Evolutionary conservation across 2,329 filamentous ascomycete genomes (phyloP), one percentile per base, ranked within the genome.

Genomic region (Diaporthe australafricana): DNA sequence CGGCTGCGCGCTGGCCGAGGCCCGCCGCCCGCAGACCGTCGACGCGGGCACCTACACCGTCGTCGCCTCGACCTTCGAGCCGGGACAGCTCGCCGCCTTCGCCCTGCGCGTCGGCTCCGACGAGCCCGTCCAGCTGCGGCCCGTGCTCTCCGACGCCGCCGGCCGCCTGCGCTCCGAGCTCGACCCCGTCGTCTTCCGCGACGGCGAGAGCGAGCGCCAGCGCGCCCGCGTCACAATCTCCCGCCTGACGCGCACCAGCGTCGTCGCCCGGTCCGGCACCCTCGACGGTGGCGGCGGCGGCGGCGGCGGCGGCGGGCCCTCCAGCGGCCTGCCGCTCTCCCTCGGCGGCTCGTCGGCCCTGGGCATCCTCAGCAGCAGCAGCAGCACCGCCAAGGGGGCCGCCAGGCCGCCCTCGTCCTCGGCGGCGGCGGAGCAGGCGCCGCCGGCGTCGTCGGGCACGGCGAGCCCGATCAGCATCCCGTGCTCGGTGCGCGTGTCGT

Each of bases 21-120:
- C 72, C 9, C 17, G 27, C 32, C 22, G 57, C 48, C 50, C 71
- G 75, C 80, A 77, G 78, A 74, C 84, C 25, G 83, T 98, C 22
- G 90, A 91, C 48, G 84, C 89, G 0, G 96, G 96, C 0, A 87
- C 87, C 0, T 99, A 98, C 81, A 98, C 94, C 0, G 87, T 98
- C 70, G 92, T 98, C 8, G 96, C 93, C 79, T 98, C 94, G 2
- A 97, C 96, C 0, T 98, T 97, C 80, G 94, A 97, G 74, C 88
- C 92, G 0, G 92, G 92, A 11, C 94, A 97, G 78, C 85, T 90
- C 1, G 93, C 93, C 4, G 86, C 87, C 62, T 98, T 97, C 78
- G 89, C 87, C 0, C 85, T 99, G 11, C 89, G 91, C 70, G 87
- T 98, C n/a, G 91, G 91, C 57, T 91, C 92, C 42, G 89, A 87